Percentiles rank a stretch among this genome's conserved stretches.
phyloP scores from a whole-genome alignment of 805 yeast species.

The Tetrapisispora taiwanensis region DNA sequence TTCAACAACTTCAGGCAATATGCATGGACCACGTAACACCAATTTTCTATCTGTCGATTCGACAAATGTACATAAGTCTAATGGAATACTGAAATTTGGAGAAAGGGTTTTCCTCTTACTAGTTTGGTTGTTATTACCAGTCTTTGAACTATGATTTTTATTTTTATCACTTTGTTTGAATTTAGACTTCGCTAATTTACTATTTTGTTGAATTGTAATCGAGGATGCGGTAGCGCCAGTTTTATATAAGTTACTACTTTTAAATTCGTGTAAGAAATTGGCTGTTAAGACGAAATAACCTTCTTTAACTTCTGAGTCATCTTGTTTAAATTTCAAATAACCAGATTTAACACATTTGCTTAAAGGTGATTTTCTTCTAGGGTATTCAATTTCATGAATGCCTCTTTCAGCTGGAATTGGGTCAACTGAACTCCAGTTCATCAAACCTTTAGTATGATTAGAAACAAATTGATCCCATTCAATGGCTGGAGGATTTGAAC shows the following conservation, averaged over 20 bases:
- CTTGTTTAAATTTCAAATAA: conserved; percentile 30
- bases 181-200: not conserved
- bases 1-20: conserved; percentile 1
- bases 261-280: conserved; percentile 58
- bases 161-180: not conserved
- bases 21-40: conserved; percentile 3
- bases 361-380: conserved; percentile 42
- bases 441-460: conserved; percentile 33
- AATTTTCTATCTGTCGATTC: conserved; percentile 26
- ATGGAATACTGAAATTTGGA: conserved; percentile 34
- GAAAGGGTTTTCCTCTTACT: conserved; percentile 38
- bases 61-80: conserved; percentile 29
- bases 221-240: not conserved
- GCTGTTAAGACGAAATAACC: conserved; percentile 62
- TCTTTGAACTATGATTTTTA: not conserved
- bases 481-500: conserved; percentile 44
- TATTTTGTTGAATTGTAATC: not conserved
- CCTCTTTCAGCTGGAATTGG: conserved; percentile 36
- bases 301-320: conserved; percentile 24
- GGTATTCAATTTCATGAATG: conserved; percentile 42
- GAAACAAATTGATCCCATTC: conserved; percentile 65
- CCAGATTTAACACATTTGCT: conserved; percentile 52
- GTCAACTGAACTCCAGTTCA: conserved; percentile 30
- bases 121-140: not conserved
- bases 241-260: conserved; percentile 29